Evolutionary conservation across 352 stramenopile genomes (phyloP).

Genomic region (Blastocystis sp.): DNA sequence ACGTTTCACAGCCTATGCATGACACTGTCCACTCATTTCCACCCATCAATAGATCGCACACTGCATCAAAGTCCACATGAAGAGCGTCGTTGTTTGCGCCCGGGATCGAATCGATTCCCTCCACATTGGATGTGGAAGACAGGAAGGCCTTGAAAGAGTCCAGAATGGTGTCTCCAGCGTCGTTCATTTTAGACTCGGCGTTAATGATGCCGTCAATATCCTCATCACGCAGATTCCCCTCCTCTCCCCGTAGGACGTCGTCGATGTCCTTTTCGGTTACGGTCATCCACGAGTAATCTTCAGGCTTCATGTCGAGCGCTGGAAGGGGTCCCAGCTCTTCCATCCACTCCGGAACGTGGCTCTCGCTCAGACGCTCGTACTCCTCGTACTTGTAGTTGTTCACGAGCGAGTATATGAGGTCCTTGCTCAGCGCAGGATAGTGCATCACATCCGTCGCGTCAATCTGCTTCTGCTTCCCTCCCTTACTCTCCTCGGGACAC

Average conservation of each 20-base stretch:
- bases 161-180: background rate
- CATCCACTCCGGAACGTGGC: slow-evolving; percentile 5
- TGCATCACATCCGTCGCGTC: background rate
- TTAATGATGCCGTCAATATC: slow-evolving; percentile 35
- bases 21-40: background rate
- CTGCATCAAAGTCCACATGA: slow-evolving; percentile 3
- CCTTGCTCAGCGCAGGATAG: background rate
- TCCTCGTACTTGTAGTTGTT: background rate
- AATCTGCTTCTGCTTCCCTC: background rate
- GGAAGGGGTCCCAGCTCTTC: background rate
- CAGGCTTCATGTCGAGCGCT: background rate
- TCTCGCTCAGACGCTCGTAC: background rate
- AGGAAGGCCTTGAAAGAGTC: slow-evolving; percentile 57
- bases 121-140: slow-evolving; percentile 23
- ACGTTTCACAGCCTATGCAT: background rate
- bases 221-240: slow-evolving; percentile 40
- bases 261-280: slow-evolving; percentile 14
- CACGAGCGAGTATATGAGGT: background rate
- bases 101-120: slow-evolving; percentile 13
- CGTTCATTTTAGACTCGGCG: background rate
- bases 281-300: slow-evolving; percentile 1
- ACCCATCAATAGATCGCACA: slow-evolving; percentile 43
- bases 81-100: background rate
- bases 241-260: background rate
- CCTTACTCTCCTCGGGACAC: background rate